Percentiles rank a stretch among this genome's conserved stretches.
Evolutionary conservation across 169 alveolate species (phyloP).

Genomic region (Eimeria praecox): DNA sequence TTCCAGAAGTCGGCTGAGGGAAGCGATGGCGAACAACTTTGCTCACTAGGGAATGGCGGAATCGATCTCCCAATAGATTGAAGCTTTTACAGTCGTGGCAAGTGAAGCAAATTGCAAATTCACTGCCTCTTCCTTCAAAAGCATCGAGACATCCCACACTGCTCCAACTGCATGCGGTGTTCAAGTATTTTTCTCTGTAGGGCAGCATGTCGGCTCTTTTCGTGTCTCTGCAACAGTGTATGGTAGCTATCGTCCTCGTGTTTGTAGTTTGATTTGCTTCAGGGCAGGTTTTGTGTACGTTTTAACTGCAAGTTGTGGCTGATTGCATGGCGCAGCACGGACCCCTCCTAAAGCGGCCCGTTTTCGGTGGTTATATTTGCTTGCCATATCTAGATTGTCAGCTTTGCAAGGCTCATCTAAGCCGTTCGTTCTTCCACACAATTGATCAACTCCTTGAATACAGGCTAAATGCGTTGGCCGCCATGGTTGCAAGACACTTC

Average conservation of each 20-base stretch:
- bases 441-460: not conserved
- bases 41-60: not conserved
- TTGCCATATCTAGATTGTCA: not conserved
- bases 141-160: no score
- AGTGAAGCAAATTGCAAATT: not conserved
- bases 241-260: not conserved
- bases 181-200: not conserved
- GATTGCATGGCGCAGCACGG: not conserved
- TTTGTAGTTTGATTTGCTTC: not conserved
- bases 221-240: not conserved
- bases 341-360: slow-evolving; percentile 13
- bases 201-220: not conserved
- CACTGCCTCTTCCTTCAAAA: not conserved
- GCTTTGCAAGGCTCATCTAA: not conserved
- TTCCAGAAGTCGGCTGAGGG: not conserved
- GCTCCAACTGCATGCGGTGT: no score
- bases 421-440: not conserved
- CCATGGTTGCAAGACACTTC: not conserved
- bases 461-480: not conserved
- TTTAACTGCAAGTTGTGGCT: not conserved
- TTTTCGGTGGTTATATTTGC: not conserved
- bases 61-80: not conserved
- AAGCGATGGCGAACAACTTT: not conserved
- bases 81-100: not conserved
- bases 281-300: not conserved